Conservation (phyloP, 495 filamentous ascomycete genomes). For the Neurospora sp. region DNA sequence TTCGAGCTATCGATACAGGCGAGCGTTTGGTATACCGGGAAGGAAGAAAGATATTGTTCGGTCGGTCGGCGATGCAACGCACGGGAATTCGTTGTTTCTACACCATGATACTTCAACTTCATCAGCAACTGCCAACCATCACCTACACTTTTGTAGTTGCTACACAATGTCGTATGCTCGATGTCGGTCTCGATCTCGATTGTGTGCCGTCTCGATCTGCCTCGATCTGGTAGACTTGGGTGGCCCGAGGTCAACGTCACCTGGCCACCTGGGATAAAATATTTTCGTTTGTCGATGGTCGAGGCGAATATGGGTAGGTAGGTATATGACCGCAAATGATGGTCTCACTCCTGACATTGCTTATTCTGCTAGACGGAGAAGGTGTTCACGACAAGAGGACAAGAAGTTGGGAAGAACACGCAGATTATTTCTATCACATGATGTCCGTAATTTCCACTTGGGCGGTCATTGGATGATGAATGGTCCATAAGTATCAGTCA, state of each 20-base stretch:
- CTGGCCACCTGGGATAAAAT: neutral
- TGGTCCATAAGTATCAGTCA: neutral
- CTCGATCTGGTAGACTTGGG: neutral
- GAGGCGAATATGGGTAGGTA: neutral
- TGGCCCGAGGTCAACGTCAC: neutral
- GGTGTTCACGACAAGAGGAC: neutral
- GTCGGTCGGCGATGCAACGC: neutral
- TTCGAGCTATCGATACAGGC: neutral
- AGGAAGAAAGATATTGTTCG: neutral
- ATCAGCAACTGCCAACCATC: neutral
- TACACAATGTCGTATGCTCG: neutral
- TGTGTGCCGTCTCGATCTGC: neutral
- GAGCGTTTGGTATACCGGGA: neutral
- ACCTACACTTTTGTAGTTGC: neutral
- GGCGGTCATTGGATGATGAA: neutral
- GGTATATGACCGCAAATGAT: neutral
- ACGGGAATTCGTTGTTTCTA: neutral
- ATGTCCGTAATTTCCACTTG: neutral
- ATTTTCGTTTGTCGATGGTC: neutral
- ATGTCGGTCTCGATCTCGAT: neutral
- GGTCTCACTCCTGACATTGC: neutral
- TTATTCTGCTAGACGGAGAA: neutral
- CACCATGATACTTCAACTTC: neutral
- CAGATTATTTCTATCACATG: neutral
- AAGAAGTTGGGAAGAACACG: neutral